phyloP scores from a whole-genome alignment of 805 yeast genomes.

The Ogataea methylovora region DNA sequence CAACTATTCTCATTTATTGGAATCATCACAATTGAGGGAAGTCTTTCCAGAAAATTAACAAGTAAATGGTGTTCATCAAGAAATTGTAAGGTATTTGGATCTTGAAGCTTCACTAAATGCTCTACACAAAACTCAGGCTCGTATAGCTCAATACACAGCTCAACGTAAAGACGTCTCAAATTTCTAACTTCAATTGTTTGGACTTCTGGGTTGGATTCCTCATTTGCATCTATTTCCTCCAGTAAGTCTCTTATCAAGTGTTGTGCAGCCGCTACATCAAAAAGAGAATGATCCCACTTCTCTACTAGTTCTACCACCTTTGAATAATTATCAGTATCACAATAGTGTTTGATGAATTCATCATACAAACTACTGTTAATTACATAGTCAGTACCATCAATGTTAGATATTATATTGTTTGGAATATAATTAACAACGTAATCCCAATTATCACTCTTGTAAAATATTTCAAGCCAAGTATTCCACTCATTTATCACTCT shows the following conservation, averaged over 20 bases:
- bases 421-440: slow-evolving; percentile 55
- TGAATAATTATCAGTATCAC: slow-evolving; percentile 25
- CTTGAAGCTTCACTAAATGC: slow-evolving; percentile 52
- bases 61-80: slow-evolving; percentile 59
- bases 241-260: slow-evolving; percentile 38
- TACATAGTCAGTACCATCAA: no score
- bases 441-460: slow-evolving; percentile 36
- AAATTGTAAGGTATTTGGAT: slow-evolving; percentile 46
- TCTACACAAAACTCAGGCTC: slow-evolving; percentile 58
- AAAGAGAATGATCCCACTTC: slow-evolving; percentile 53
- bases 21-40: slow-evolving; percentile 46
- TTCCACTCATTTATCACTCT: slow-evolving; percentile 49
- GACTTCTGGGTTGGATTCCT: slow-evolving; percentile 3
- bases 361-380: slow-evolving; percentile 14
- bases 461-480: slow-evolving; percentile 47
- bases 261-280: slow-evolving; percentile 37
- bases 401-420: slow-evolving; percentile 17
- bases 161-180: slow-evolving; percentile 38
- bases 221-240: slow-evolving; percentile 20
- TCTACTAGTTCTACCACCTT: slow-evolving; percentile 36
- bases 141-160: slow-evolving; percentile 47
- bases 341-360: slow-evolving; percentile 25
- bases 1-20: slow-evolving; percentile 22
- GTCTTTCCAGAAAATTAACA: slow-evolving; percentile 32
- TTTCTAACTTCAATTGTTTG: slow-evolving; percentile 7